Conservation (phyloP, 257 asterid species). For the Salvia hispanica region DNA sequence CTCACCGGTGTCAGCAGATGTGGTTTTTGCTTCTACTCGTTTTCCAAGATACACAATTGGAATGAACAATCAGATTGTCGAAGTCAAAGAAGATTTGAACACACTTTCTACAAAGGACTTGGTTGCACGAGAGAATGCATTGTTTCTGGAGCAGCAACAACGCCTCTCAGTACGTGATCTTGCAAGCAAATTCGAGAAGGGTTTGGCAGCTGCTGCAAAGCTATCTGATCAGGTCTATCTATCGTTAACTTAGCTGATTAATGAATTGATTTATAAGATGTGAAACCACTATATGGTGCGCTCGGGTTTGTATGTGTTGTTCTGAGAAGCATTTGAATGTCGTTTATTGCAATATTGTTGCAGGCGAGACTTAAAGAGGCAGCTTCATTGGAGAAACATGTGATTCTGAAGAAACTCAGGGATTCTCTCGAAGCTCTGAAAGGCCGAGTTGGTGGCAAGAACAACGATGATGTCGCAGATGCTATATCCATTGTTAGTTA, state of each 20-base stretch:
- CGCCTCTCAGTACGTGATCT: constrained; percentile 98
- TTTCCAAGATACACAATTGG: constrained; percentile 81
- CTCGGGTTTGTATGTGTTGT: constrained; percentile 1
- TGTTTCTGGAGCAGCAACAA: constrained; percentile 78
- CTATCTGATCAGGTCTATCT: constrained; percentile 74
- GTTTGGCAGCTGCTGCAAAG: constrained; percentile 93
- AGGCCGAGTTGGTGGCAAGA: constrained; percentile 79
- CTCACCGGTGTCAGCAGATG: constrained; percentile 85
- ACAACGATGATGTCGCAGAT: constrained; percentile 85
- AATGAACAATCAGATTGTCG: constrained; percentile 75
- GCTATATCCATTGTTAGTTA: constrained; percentile 84
- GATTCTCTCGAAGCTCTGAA: constrained; percentile 85
- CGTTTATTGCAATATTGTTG: constrained; percentile 23
- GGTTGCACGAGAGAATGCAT: constrained; percentile 80
- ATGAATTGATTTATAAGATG: constrained; percentile 25
- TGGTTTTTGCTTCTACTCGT: constrained; percentile 67
- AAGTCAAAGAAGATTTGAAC: constrained; percentile 63
- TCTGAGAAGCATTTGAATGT: not conserved
- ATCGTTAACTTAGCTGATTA: constrained; percentile 6
- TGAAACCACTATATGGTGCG: constrained; percentile 1
- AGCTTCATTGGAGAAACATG: constrained; percentile 92
- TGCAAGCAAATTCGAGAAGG: constrained; percentile 92
- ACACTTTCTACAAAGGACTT: constrained; percentile 64
- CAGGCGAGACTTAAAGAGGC: constrained; percentile 94
- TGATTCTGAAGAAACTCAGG: constrained; percentile 86